Evolutionary conservation across 768 basidiomycete species (phyloP).

Genomic region (Agrocybe pediades): DNA sequence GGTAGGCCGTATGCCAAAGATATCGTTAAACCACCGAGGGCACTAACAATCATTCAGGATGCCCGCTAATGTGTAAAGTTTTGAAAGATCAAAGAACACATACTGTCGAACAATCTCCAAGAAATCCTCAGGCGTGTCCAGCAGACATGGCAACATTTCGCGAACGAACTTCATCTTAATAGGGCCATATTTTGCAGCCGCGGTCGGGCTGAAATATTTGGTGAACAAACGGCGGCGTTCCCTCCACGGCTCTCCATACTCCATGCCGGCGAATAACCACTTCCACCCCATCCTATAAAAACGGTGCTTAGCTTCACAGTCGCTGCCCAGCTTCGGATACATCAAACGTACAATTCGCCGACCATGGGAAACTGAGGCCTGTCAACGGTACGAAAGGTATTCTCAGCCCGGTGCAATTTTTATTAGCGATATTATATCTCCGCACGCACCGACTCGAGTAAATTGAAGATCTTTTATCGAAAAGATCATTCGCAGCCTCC

Average conservation of each 20-base stretch:
- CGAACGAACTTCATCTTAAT: constrained; percentile 29
- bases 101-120: constrained; percentile 36
- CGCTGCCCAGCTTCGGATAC: background rate
- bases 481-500: constrained; percentile 2
- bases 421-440: background rate
- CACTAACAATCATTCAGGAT: constrained; percentile 23
- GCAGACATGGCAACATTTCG: constrained; percentile 28
- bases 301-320: background rate
- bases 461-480: constrained; percentile 5
- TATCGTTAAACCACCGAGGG: constrained; percentile 41
- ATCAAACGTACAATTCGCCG: constrained; percentile 13
- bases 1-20: constrained; percentile 49
- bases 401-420: background rate
- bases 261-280: constrained; percentile 39
- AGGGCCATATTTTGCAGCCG: constrained; percentile 28
- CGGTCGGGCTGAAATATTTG: constrained; percentile 39
- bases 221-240: constrained; percentile 41
- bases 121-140: constrained; percentile 39
- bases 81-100: constrained; percentile 12
- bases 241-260: constrained; percentile 42
- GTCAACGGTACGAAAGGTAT: too few species aligned
- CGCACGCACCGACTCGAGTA: constrained; percentile 6
- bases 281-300: constrained; percentile 39
- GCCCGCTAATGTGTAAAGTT: too few species aligned
- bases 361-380: constrained; percentile 5